Conservation (phyloP, 2,329 filamentous ascomycete genomes). For the Fusarium annulatum region DNA sequence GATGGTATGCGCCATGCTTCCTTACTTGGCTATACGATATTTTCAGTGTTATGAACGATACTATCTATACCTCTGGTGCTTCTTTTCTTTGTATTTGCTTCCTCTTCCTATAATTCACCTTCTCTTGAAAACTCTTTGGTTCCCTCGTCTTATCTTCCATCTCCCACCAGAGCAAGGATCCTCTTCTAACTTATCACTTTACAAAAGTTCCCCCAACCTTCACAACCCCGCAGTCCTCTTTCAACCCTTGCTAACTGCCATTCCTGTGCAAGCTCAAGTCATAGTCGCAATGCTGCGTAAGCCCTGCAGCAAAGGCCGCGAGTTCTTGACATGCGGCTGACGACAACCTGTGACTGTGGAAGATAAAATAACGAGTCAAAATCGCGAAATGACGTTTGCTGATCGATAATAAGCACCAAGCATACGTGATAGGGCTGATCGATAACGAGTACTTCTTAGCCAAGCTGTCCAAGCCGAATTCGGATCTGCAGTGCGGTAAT, state of each 20-base stretch:
- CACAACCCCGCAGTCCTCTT: conserved; percentile 19
- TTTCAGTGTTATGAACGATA: not conserved
- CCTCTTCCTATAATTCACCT: not conserved
- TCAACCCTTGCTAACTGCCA: conserved; percentile 13
- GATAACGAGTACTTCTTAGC: not conserved
- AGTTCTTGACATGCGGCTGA: conserved; percentile 23
- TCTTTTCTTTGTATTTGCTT: not conserved
- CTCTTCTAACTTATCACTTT: conserved; percentile 5
- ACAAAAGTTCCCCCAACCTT: conserved; percentile 36
- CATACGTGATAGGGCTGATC: conserved; percentile 19
- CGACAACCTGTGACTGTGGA: conserved; percentile 16
- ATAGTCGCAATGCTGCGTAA: conserved; percentile 25
- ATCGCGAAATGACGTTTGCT: conserved; percentile 13
- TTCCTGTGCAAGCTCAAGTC: conserved; percentile 15
- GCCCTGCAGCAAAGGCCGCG: conserved; percentile 22
- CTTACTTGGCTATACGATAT: not conserved
- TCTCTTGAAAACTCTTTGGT: not conserved
- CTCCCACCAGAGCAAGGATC: conserved; percentile 19
- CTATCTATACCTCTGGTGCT: not conserved
- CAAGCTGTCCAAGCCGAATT: not conserved
- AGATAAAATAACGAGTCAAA: not conserved
- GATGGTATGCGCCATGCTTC: not conserved
- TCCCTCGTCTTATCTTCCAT: conserved; percentile 17
- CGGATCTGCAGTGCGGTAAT: not conserved
- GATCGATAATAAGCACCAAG: not conserved